Evolutionary conservation across 1,284 basidiomycete species (phyloP).

Genomic region (Ganoderma resinaceum): DNA sequence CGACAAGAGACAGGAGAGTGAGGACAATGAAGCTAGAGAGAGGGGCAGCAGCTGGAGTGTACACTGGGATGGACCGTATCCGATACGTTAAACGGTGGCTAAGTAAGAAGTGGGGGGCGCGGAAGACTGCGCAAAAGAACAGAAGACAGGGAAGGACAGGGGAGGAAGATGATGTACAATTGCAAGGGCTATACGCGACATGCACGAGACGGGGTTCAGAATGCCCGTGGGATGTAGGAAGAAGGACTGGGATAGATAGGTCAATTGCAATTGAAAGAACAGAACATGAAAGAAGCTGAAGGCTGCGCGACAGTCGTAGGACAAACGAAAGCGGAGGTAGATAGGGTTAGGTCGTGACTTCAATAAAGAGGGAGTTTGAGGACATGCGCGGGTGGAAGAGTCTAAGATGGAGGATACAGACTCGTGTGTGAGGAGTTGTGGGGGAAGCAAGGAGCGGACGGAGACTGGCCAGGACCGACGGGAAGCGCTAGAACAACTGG

Average conservation of each 20-base stretch:
- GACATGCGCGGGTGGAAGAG: slow-evolving; percentile 3
- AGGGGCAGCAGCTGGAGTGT: slow-evolving; percentile 19
- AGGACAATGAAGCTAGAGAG: slow-evolving; percentile 3
- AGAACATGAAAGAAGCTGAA: neutral
- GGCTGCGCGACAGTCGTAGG: slow-evolving; percentile 5
- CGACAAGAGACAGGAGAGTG: slow-evolving; percentile 1
- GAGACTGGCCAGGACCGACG: slow-evolving; percentile 9
- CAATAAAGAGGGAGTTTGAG: neutral
- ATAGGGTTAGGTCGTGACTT: slow-evolving; percentile 10
- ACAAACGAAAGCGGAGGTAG: slow-evolving; percentile 14
- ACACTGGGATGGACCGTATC: slow-evolving; percentile 10
- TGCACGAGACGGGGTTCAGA: neutral
- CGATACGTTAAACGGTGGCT: slow-evolving; percentile 17
- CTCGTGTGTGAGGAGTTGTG: neutral
- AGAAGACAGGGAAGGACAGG: slow-evolving; percentile 9
- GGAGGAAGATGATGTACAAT: slow-evolving; percentile 8
- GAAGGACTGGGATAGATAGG: slow-evolving; percentile 20
- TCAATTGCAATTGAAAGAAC: slow-evolving; percentile 3
- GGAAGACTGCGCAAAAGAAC: neutral
- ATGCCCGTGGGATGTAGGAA: neutral
- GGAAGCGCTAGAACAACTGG: slow-evolving; percentile 12
- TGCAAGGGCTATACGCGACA: slow-evolving; percentile 21
- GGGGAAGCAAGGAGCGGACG: slow-evolving; percentile 15
- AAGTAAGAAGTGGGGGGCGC: neutral
- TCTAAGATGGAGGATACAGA: neutral